Evolutionary conservation across 2,329 filamentous ascomycete species (phyloP).

Genomic region (Aspergillus intermedius): DNA sequence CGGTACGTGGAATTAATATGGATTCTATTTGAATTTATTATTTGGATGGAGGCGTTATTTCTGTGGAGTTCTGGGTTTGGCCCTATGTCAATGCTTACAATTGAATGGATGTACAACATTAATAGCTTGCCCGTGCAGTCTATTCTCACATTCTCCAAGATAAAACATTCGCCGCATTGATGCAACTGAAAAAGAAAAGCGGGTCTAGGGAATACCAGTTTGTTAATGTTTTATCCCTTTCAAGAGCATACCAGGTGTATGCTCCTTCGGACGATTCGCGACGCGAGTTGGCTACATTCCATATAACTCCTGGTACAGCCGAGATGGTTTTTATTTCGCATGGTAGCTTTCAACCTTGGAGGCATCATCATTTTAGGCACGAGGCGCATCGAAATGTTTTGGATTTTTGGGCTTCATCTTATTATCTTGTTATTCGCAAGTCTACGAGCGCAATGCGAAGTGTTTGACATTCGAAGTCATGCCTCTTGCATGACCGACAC

Average conservation of each 20-base stretch:
- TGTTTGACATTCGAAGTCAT: constrained; percentile 11
- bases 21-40: not conserved
- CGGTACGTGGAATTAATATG: not conserved
- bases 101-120: not conserved
- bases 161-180: not conserved
- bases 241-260: constrained; percentile 5
- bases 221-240: constrained; percentile 7
- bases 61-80: not conserved
- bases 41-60: not conserved
- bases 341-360: not conserved
- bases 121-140: not conserved
- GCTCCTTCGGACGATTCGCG: not conserved
- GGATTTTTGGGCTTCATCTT: constrained; percentile 12
- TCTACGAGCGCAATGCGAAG: constrained; percentile 14
- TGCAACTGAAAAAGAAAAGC: not conserved
- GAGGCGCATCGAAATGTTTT: constrained; percentile 17
- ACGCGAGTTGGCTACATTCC: constrained; percentile 7
- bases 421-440: constrained; percentile 13
- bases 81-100: not conserved
- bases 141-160: not conserved
- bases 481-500: constrained; percentile 27
- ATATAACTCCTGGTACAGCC: constrained; percentile 6
- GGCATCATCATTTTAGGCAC: not conserved
- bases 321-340: constrained; percentile 2
- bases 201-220: not conserved